A percentile compares a stretch with the other conserved stretches of the same genome.
Evolutionary conservation across 2,329 filamentous ascomycete species (phyloP).

Genomic region (Sporothrix mexicana): DNA sequence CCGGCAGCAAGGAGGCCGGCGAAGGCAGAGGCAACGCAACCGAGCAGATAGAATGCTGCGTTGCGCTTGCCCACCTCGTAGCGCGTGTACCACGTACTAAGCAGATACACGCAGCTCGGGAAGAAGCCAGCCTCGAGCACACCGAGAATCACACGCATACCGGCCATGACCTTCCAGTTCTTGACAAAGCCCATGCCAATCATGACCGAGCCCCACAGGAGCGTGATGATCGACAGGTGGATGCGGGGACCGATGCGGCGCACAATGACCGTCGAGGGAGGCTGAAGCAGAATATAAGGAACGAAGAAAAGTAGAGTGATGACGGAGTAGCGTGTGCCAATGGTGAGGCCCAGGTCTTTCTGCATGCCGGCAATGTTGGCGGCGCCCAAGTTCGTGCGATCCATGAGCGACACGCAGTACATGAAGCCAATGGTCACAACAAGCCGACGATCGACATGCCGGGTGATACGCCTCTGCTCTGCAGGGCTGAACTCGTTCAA

Average conservation of each 20-base stretch:
- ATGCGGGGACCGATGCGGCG: constrained; percentile 68
- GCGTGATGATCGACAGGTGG: constrained; percentile 60
- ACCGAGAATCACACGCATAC: constrained; percentile 64
- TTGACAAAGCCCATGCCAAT: constrained; percentile 69
- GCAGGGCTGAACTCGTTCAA: constrained; percentile 59
- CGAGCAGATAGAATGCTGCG: constrained; percentile 71
- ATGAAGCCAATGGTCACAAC: constrained; percentile 67
- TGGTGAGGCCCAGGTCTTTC: constrained; percentile 52
- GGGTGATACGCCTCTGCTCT: constrained; percentile 72
- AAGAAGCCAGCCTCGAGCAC: constrained; percentile 74
- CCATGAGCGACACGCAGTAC: constrained; percentile 79
- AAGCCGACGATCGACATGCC: constrained; percentile 70
- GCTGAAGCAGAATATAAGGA: constrained; percentile 73
- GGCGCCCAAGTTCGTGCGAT: constrained; percentile 76
- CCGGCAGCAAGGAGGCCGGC: constrained; percentile 74
- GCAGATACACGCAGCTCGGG: constrained; percentile 71
- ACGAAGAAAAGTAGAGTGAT: constrained; percentile 76
- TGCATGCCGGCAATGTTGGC: constrained; percentile 73
- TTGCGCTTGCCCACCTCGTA: constrained; percentile 74
- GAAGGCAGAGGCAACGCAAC: constrained; percentile 69
- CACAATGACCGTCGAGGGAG: constrained; percentile 71
- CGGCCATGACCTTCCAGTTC: constrained; percentile 58
- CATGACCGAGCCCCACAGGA: constrained; percentile 66
- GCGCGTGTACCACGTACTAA: constrained; percentile 76
- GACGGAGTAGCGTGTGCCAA: constrained; percentile 62